Conservation (phyloP, 208 protist species). For the Strigomonas galati region DNA sequence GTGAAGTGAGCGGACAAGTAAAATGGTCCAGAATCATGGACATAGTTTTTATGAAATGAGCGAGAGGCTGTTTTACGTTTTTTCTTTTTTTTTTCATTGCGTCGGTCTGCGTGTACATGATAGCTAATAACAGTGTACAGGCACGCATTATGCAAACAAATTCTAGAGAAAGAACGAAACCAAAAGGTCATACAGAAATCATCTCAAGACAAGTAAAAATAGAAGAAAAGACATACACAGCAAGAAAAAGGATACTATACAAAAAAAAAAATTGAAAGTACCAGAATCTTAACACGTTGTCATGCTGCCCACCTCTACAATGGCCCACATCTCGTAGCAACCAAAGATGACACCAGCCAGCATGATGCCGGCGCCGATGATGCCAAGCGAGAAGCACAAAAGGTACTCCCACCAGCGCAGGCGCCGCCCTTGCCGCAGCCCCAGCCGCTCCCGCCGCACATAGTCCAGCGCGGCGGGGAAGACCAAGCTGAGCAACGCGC, state of each 20-base stretch:
- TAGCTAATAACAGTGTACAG: no score
- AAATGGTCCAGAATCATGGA: no score
- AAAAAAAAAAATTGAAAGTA: conserved; percentile 10
- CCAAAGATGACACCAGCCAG: conserved; percentile 25
- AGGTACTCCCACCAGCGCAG: conserved; percentile 33
- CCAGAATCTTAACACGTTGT: conserved; percentile 24
- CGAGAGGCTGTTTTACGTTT: no score
- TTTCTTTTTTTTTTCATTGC: conserved; percentile 2
- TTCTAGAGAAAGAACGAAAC: neutral
- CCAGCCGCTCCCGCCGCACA: conserved; percentile 28
- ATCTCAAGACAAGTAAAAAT: conserved; percentile 6
- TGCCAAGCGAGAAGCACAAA: conserved; percentile 17
- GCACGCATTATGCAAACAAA: neutral
- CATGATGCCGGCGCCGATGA: conserved; percentile 21
- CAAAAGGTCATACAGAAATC: neutral
- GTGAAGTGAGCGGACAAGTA: no score
- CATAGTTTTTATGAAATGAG: no score
- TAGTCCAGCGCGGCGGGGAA: conserved; percentile 40
- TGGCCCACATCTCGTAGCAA: conserved; percentile 30
- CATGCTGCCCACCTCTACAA: conserved; percentile 23
- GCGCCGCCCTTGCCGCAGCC: conserved; percentile 16
- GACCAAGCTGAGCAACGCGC: conserved; percentile 24
- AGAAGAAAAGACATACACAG: conserved; percentile 14
- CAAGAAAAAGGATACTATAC: conserved; percentile 9
- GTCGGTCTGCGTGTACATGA: no score